Percentiles rank a stretch among this genome's conserved stretches.
These are phyloP conservation scores for Nymphaea colorata DNA, from an alignment of 164 flowering plant genomes.

Conservation along the genomic window DNA sequence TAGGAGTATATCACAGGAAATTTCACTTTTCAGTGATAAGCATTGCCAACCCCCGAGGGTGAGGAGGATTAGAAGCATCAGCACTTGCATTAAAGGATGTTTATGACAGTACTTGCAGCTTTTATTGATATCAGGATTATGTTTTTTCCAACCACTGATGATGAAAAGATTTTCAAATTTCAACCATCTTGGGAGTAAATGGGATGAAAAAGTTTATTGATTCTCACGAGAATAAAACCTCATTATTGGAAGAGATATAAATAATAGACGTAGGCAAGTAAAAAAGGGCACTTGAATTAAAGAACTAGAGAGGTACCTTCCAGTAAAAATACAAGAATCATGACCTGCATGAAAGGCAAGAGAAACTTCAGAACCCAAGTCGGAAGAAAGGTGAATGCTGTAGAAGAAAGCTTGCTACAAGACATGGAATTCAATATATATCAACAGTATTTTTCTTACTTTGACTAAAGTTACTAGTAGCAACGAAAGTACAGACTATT, in stretches of 20 bases:
- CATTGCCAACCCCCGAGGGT: no score
- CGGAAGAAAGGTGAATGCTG: background rate
- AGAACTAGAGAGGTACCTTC: constrained; percentile 37
- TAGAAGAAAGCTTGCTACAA: background rate
- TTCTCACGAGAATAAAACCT: background rate
- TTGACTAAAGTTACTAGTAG: background rate
- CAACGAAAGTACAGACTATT: background rate
- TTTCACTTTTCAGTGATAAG: no score
- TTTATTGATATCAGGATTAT: no score
- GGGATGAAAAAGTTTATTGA: background rate
- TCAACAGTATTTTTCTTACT: background rate
- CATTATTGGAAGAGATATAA: background rate
- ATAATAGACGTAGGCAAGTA: background rate
- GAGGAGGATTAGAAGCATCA: no score
- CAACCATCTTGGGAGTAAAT: no score
- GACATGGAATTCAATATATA: background rate
- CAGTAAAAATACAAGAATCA: constrained; percentile 60
- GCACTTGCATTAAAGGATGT: no score
- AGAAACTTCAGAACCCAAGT: background rate
- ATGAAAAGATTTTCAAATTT: background rate
- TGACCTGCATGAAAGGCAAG: constrained; percentile 44
- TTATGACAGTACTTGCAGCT: no score
- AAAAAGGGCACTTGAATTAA: no score
- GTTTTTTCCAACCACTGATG: background rate
- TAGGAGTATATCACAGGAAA: no score